phyloP scores from a whole-genome alignment of 1,139 yeast species.

The Geotrichum aggregatum region DNA sequence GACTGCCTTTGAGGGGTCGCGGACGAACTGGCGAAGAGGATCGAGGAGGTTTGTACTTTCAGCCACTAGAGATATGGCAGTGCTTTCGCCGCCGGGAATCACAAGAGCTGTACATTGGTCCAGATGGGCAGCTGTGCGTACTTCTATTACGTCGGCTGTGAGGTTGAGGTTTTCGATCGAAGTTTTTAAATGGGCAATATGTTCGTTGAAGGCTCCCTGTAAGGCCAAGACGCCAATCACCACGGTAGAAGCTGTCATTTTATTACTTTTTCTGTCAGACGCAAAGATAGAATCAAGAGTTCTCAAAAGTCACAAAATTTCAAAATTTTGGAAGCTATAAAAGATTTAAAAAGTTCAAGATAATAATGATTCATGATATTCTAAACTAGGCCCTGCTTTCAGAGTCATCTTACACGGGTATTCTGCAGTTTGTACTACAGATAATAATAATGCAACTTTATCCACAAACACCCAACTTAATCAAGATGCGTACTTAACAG shows the following conservation, averaged over 20 bases:
- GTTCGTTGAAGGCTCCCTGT: slow-evolving; percentile 79
- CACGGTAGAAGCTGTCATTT: slow-evolving; percentile 4
- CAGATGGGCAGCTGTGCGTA: slow-evolving; percentile 52
- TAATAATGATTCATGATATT: not conserved
- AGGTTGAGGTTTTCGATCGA: slow-evolving; percentile 36
- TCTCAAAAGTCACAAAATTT: too few relatives aligned
- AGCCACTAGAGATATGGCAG: slow-evolving; percentile 69
- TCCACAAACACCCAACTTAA: not conserved
- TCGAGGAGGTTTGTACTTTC: slow-evolving; percentile 57
- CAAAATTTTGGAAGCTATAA: not conserved
- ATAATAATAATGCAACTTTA: not conserved
- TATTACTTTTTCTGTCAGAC: not conserved
- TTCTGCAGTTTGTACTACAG: not conserved
- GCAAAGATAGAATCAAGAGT: too few relatives aligned
- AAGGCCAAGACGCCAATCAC: slow-evolving; percentile 68
- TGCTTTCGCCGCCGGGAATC: slow-evolving; percentile 78
- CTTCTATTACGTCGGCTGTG: slow-evolving; percentile 43
- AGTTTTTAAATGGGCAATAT: slow-evolving; percentile 49
- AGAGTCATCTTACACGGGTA: slow-evolving; percentile 3
- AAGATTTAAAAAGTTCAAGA: not conserved
- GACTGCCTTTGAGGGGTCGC: slow-evolving; percentile 43
- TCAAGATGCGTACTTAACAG: slow-evolving; percentile 23
- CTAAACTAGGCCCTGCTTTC: not conserved
- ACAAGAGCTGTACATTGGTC: slow-evolving; percentile 55
- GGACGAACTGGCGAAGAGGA: slow-evolving; percentile 53